A percentile compares a stretch with the other conserved stretches of the same genome.
phyloP scores from a whole-genome alignment of 2,329 filamentous ascomycete genomes.

The Mariannaea sp. region DNA sequence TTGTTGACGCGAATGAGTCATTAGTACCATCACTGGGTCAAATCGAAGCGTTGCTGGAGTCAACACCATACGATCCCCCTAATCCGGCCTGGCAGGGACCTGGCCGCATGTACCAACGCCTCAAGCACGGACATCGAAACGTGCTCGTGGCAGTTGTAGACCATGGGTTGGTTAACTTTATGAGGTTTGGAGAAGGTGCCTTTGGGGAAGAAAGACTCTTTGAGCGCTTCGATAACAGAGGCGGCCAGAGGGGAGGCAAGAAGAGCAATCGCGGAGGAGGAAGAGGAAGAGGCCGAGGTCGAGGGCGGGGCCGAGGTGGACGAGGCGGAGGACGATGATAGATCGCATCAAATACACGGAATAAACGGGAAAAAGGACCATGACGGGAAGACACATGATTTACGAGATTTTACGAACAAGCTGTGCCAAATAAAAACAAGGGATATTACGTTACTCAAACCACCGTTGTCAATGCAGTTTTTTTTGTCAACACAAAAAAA shows the following conservation, averaged over 20 bases:
- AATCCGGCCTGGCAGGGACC: slow-evolving; percentile 43
- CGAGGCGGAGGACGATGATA: slow-evolving; percentile 32
- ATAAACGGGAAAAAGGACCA: slow-evolving; percentile 17
- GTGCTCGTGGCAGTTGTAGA: slow-evolving; percentile 89
- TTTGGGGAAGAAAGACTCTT: slow-evolving; percentile 79
- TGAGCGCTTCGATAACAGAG: slow-evolving; percentile 56
- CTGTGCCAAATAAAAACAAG: not conserved
- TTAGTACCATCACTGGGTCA: slow-evolving; percentile 74
- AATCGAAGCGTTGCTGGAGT: slow-evolving; percentile 71
- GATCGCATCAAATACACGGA: slow-evolving; percentile 22
- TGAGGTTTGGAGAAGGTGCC: slow-evolving; percentile 77
- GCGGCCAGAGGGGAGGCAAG: slow-evolving; percentile 47
- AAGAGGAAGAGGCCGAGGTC: slow-evolving; percentile 41
- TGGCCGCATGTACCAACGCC: slow-evolving; percentile 69
- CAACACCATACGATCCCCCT: slow-evolving; percentile 71
- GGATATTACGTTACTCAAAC: slow-evolving; percentile 7
- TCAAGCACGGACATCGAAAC: slow-evolving; percentile 85
- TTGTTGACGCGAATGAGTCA: slow-evolving; percentile 76
- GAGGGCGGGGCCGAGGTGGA: slow-evolving; percentile 35
- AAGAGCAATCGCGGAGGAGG: slow-evolving; percentile 51
- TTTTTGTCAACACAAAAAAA: too few relatives aligned
- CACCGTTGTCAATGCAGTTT: not conserved
- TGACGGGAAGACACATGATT: slow-evolving; percentile 15
- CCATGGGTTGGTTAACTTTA: slow-evolving; percentile 85
- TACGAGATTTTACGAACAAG: slow-evolving; percentile 16